A percentile compares a stretch with the other conserved stretches of the same genome.
These are phyloP conservation scores for Microdochium trichocladiopsis DNA, from an alignment of 2,329 filamentous ascomycete species.

Conservation along the genomic window DNA sequence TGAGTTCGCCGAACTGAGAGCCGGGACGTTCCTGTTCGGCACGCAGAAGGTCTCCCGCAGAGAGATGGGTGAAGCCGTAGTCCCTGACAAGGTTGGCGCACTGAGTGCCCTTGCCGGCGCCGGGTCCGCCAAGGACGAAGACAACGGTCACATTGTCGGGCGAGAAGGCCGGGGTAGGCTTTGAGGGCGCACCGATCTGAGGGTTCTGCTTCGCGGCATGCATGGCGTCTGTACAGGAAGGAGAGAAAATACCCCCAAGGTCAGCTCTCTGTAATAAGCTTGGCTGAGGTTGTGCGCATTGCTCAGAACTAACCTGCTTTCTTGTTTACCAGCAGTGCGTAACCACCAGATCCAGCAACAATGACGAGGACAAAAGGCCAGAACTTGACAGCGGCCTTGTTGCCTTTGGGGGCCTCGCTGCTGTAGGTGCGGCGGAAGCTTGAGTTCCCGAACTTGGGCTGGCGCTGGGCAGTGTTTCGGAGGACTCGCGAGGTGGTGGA, in stretches of 20 bases:
- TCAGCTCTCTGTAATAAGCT: not conserved
- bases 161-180: slow-evolving; percentile 64
- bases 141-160: slow-evolving; percentile 77
- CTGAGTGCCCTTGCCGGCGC: slow-evolving; percentile 94
- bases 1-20: slow-evolving; percentile 85
- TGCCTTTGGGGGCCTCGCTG: slow-evolving; percentile 26
- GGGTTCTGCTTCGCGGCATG: slow-evolving; percentile 29
- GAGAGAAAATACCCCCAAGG: not conserved
- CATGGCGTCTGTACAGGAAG: slow-evolving; percentile 12
- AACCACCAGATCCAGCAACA: slow-evolving; percentile 38
- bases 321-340: slow-evolving; percentile 40
- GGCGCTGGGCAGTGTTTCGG: slow-evolving; percentile 1
- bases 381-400: slow-evolving; percentile 40
- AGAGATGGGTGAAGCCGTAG: slow-evolving; percentile 89
- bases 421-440: slow-evolving; percentile 27
- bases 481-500: not conserved
- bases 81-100: slow-evolving; percentile 80
- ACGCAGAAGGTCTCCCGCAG: slow-evolving; percentile 85
- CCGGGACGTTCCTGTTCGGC: slow-evolving; percentile 86
- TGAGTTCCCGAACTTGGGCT: not conserved
- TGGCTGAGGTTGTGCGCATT: not conserved
- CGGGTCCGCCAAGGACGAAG: slow-evolving; percentile 93
- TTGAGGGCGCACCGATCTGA: slow-evolving; percentile 41
- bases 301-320: slow-evolving; percentile 34
- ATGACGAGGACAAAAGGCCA: slow-evolving; percentile 50